These are phyloP conservation scores for Penicillium brasilianum DNA, from an alignment of 2,329 filamentous ascomycete species.

Conservation along the genomic window DNA sequence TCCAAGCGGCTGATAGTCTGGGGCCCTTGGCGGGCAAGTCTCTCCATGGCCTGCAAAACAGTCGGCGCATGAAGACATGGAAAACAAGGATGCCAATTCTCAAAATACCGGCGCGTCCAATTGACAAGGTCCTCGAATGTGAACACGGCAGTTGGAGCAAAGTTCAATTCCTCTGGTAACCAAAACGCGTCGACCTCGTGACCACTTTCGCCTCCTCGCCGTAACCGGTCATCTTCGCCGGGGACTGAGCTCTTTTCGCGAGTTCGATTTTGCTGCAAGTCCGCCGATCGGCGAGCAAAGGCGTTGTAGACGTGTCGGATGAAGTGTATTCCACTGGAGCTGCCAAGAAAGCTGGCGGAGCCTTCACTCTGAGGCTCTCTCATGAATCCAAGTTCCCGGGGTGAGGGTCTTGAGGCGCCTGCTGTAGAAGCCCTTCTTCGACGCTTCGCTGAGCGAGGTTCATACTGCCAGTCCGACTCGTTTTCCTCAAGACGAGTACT, in stretches of 20 bases:
- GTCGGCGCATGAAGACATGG: constrained; percentile 62
- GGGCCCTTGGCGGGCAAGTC: constrained; percentile 42
- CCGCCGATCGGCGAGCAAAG: constrained; percentile 46
- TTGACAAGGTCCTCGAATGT: constrained; percentile 56
- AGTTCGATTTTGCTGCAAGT: constrained; percentile 35
- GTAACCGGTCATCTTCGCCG: constrained; percentile 60
- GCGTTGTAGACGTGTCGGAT: constrained; percentile 61
- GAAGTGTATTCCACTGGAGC: constrained; percentile 64
- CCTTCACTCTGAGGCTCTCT: constrained; percentile 54
- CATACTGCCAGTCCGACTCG: constrained; percentile 27
- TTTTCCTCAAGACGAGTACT: constrained; percentile 22
- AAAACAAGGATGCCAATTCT: constrained; percentile 63
- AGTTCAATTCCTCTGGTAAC: constrained; percentile 19
- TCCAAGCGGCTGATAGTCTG: constrained; percentile 43
- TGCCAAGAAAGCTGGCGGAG: constrained; percentile 61
- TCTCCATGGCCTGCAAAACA: constrained; percentile 55
- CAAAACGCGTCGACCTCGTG: constrained; percentile 48
- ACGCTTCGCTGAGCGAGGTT: constrained; percentile 32
- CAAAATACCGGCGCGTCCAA: constrained; percentile 61
- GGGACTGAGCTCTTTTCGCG: constrained; percentile 55
- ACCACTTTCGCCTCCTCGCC: constrained; percentile 32
- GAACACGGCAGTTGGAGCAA: constrained; percentile 18
- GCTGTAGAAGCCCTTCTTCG: constrained; percentile 31
- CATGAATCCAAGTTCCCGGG: constrained; percentile 58
- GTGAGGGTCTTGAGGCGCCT: constrained; percentile 26